Evolutionary conservation across 2,329 filamentous ascomycete species (phyloP).

Genomic region (Colletotrichum sp.): DNA sequence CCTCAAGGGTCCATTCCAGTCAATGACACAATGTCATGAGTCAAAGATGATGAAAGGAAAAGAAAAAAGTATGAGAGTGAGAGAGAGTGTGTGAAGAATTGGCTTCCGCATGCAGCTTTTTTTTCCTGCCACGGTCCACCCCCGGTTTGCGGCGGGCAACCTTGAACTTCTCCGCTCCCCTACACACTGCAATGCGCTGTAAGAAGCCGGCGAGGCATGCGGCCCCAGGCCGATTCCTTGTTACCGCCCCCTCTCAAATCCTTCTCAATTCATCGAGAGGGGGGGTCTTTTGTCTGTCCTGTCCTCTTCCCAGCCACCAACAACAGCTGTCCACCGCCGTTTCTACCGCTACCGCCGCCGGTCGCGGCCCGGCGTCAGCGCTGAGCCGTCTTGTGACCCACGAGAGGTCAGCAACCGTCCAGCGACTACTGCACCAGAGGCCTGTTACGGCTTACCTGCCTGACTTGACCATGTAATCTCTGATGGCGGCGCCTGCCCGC

Average conservation of each 20-base stretch:
- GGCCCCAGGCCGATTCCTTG: not conserved
- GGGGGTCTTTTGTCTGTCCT: not conserved
- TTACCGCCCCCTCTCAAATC: not conserved
- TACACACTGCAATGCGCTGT: not conserved
- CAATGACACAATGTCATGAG: constrained; percentile 1
- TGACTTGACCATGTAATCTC: not conserved
- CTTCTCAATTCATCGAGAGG: not conserved
- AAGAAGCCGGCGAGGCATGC: not conserved
- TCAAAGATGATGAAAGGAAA: not conserved
- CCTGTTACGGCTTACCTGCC: not conserved
- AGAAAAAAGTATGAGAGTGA: not conserved
- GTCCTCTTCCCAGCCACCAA: not conserved
- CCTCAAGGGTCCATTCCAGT: not conserved
- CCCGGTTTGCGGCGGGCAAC: not conserved
- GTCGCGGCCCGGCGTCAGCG: not conserved
- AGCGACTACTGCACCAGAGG: not conserved
- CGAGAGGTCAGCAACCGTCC: not conserved
- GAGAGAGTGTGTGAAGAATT: not conserved
- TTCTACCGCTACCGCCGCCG: not conserved
- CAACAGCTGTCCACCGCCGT: not conserved
- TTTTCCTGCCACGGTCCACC: not conserved
- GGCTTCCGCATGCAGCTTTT: constrained; percentile 1
- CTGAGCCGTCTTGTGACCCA: not conserved
- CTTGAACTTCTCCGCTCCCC: not conserved
- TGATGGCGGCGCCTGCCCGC: not conserved